These are phyloP conservation scores for Casuarina equisetifolia DNA, from an alignment of 306 rosid species.

Conservation along the genomic window DNA sequence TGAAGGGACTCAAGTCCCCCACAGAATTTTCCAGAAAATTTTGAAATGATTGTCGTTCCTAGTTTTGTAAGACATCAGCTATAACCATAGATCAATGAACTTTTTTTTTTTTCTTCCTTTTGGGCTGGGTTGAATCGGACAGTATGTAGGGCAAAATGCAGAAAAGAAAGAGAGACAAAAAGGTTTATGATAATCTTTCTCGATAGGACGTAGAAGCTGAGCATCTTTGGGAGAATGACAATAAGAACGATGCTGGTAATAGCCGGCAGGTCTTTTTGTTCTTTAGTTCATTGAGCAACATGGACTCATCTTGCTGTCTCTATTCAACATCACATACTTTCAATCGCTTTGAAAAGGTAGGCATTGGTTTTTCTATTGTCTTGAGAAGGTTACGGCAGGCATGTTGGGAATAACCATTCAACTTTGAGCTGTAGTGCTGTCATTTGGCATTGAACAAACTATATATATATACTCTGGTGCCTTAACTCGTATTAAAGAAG, in stretches of 20 bases:
- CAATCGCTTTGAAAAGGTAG: no score
- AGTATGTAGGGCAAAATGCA: neutral
- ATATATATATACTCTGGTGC: no score
- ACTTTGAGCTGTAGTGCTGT: no score
- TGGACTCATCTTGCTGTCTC: neutral
- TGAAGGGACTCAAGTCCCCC: neutral
- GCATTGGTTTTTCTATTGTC: no score
- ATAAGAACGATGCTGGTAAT: neutral
- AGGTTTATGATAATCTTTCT: neutral
- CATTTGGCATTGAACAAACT: no score
- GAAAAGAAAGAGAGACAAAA: neutral
- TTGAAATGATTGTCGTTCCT: neutral
- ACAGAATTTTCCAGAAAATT: neutral
- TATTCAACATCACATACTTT: neutral
- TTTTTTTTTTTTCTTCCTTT: no score
- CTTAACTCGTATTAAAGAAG: no score
- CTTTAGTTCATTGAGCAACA: neutral
- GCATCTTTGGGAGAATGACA: neutral
- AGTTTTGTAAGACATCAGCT: neutral
- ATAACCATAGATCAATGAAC: neutral
- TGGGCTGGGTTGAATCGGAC: neutral
- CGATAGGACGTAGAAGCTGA: neutral
- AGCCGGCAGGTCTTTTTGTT: constrained; percentile 6
- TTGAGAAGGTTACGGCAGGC: no score
- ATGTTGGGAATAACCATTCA: no score